Percentiles rank a stretch among this genome's conserved stretches.
Conservation (phyloP, 495 filamentous ascomycete genomes). For the Penicillium waksmanii region DNA sequence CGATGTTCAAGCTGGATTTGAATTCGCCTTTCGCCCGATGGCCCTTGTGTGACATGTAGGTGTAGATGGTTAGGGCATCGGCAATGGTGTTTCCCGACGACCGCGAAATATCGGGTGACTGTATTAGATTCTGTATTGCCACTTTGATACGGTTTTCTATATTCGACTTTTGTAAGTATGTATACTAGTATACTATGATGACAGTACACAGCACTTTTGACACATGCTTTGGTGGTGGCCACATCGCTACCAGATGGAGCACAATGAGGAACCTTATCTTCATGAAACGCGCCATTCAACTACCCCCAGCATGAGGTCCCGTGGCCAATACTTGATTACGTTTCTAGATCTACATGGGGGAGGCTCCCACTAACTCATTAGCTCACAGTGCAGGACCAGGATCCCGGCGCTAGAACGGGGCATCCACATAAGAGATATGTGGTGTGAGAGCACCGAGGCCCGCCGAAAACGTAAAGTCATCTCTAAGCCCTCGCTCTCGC, state of each 20-base stretch:
- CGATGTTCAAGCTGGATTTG: background rate
- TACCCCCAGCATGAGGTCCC: background rate
- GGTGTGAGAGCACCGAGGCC: slow-evolving; percentile 27
- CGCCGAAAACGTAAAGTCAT: slow-evolving; percentile 22
- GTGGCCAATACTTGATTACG: background rate
- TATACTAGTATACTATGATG: background rate
- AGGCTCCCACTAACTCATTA: slow-evolving; percentile 22
- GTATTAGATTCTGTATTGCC: slow-evolving; percentile 4
- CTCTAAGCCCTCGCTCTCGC: background rate
- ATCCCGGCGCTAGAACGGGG: slow-evolving; percentile 7
- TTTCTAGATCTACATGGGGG: slow-evolving; percentile 1
- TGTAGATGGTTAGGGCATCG: slow-evolving; percentile 17
- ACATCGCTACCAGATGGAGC: background rate
- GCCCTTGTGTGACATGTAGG: slow-evolving; percentile 27
- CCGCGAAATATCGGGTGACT: slow-evolving; percentile 14
- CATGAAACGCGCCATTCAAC: background rate
- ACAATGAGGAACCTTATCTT: slow-evolving; percentile 1
- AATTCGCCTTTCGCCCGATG: slow-evolving; percentile 20
- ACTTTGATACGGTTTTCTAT: background rate
- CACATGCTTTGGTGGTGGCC: background rate
- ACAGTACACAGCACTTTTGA: slow-evolving; percentile 3
- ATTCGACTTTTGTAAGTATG: background rate
- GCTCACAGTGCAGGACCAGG: slow-evolving; percentile 17
- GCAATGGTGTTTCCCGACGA: slow-evolving; percentile 4
- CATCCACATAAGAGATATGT: slow-evolving; percentile 12